Base-by-base conservation (phyloP, 345 rosid genomes). In the Durio zibethinus region DNA sequence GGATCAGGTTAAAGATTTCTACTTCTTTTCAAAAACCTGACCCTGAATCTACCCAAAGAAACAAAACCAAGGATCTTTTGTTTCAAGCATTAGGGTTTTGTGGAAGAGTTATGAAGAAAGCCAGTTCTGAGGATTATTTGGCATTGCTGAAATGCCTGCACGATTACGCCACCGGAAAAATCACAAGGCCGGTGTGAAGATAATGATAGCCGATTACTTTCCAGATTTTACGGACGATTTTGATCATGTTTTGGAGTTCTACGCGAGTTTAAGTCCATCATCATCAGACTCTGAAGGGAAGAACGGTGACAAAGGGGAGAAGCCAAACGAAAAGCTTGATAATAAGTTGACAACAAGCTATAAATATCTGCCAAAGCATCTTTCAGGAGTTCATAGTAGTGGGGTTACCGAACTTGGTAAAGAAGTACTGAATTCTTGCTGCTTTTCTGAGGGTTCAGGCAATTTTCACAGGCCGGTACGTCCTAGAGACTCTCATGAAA, bases 381-480 rank as follows among this genome's bases (percentile, higher is more conserved):
- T 21, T 10, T 40, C 50, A 38, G 29, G 27, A 66, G 33, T n/a
- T 1, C 18, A 67, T 10, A 5, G 23, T 10, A 43, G 20, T 0
- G 8, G 29, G 0, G 0, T 0, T 14, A 21, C n/a, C 2, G 11
- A 42, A n/a, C 48, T 38, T 65, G 48, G 1, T 4, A 43, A 57
- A 23, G 2, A 25, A 57, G 18, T 57, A 11, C 16, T 57, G 7
- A 57, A 57, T 25, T 57, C 14, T 57, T 25, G 16, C 16, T 57
- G 15, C 10, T 33, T 15, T 62, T 62, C 23, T 0, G 1, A 33
- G 42, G 23, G 21, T 61, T 31, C n/a, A 6, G 10, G 2, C 1
- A 7, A 4, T 2, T 10, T 7, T 21, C 3, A 1, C 11, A 9
- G 1, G n/a, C 3, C 3, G 0, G 1, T 5, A 0, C 0, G 10